phyloP scores from a whole-genome alignment of 768 basidiomycete species.

The Kwoniella mangroviensis region DNA sequence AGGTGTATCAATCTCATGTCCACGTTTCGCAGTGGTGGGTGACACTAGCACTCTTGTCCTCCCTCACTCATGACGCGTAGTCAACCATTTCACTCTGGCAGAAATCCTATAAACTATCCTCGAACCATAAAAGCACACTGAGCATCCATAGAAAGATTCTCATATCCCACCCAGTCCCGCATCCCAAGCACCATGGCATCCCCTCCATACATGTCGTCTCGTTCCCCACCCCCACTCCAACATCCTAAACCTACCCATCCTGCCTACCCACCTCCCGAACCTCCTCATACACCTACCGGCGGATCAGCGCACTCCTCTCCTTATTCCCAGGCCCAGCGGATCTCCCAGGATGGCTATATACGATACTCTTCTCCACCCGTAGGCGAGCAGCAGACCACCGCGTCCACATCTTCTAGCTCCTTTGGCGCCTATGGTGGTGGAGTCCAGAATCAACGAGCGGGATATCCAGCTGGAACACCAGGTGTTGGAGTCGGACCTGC shows the following conservation, averaged over 20 bases:
- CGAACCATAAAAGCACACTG: neutral
- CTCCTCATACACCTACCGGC: conserved; percentile 46
- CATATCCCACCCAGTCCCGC: neutral
- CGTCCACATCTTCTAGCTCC: conserved; percentile 21
- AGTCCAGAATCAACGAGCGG: conserved; percentile 8
- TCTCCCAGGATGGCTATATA: conserved; percentile 52
- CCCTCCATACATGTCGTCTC: conserved; percentile 49
- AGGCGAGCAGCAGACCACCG: conserved; percentile 17
- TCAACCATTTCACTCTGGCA: neutral
- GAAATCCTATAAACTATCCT: neutral
- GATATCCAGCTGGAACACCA: conserved; percentile 19
- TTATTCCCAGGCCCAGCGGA: conserved; percentile 52
- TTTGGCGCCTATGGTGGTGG: conserved; percentile 33
- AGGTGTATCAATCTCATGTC: neutral
- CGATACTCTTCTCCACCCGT: conserved; percentile 53
- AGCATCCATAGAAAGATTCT: neutral
- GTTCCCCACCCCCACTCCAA: conserved; percentile 57
- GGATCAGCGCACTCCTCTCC: conserved; percentile 52
- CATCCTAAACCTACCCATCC: conserved; percentile 58
- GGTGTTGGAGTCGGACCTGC: conserved; percentile 20
- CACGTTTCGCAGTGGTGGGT: neutral
- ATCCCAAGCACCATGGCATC: conserved; percentile 26
- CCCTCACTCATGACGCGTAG: conserved; percentile 12
- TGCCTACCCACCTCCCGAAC: conserved; percentile 57
- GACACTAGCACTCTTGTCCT: neutral